phyloP scores from a whole-genome alignment of 371 early-diverging fungal species.

The Actinomortierella ambigua region DNA sequence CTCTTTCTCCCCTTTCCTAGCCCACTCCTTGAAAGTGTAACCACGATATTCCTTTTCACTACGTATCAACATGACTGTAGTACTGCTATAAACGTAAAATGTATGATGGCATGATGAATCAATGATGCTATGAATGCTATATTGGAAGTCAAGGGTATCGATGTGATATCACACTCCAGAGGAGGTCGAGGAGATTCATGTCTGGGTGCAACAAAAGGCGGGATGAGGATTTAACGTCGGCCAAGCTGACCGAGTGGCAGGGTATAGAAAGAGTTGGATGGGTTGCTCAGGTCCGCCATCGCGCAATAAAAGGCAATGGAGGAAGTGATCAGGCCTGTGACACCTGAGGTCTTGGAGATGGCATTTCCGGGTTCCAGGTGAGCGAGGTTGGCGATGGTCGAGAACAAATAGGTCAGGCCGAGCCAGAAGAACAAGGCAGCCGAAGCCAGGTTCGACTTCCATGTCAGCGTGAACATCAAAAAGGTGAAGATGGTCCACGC shows the following conservation, averaged over 20 bases:
- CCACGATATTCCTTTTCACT: too few species aligned
- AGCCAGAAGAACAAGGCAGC: constrained; percentile 46
- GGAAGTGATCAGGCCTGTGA: constrained; percentile 45
- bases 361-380: constrained; percentile 24
- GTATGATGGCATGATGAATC: too few species aligned
- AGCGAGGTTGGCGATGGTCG: constrained; percentile 40
- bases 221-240: too few species aligned
- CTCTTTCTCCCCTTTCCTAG: not conserved
- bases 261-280: constrained; percentile 35
- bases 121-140: too few species aligned
- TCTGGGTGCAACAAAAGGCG: too few species aligned
- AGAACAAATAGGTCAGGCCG: constrained; percentile 49
- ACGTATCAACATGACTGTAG: too few species aligned
- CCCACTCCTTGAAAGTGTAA: too few species aligned
- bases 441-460: constrained; percentile 43
- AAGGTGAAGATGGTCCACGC: constrained; percentile 53
- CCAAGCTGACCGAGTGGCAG: constrained; percentile 43
- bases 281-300: constrained; percentile 46
- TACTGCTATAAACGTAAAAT: too few species aligned
- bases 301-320: constrained; percentile 52
- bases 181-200: too few species aligned
- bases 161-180: too few species aligned
- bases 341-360: constrained; percentile 43
- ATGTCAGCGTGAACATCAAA: constrained; percentile 48
- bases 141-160: too few species aligned